Evolutionary conservation across 2,329 filamentous ascomycete species (phyloP).

Genomic region (Beauveria varroae): DNA sequence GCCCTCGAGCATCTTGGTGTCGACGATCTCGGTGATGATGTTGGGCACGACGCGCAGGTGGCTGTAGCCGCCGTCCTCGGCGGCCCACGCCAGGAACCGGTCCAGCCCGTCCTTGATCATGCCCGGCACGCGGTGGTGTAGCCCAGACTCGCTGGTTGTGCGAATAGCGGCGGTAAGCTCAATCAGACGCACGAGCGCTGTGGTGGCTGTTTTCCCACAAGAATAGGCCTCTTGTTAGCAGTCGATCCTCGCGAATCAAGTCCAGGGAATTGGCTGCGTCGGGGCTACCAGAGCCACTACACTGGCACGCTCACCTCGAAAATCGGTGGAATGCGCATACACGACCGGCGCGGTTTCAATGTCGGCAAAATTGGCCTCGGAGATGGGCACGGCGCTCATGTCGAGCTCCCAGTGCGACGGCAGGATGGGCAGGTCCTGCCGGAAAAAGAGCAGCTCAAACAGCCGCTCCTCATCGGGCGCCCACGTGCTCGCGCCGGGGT

Average conservation of each 20-base stretch:
- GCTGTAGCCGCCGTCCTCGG: conserved; percentile 31
- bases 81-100: conserved; percentile 32
- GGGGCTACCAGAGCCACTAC: no score
- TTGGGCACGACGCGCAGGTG: conserved; percentile 30
- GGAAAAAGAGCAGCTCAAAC: conserved; percentile 34
- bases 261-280: no score
- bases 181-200: conserved; percentile 30
- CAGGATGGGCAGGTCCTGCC: conserved; percentile 33
- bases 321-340: conserved; percentile 30
- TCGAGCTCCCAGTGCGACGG: conserved; percentile 34
- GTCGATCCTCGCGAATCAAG: background rate
- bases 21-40: conserved; percentile 29
- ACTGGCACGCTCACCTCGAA: conserved; percentile 23
- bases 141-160: conserved; percentile 27
- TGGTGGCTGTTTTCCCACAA: conserved; percentile 27
- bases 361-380: conserved; percentile 28
- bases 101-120: conserved; percentile 29
- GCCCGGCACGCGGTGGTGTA: conserved; percentile 22
- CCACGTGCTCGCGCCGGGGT: conserved; percentile 40
- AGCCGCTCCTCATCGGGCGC: conserved; percentile 40
- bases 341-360: conserved; percentile 27
- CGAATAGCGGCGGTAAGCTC: conserved; percentile 31
- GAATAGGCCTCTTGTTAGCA: background rate
- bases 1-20: conserved; percentile 21
- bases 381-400: conserved; percentile 32